phyloP scores from a whole-genome alignment of 495 filamentous ascomycete species.

The Tuber melanosporum region DNA sequence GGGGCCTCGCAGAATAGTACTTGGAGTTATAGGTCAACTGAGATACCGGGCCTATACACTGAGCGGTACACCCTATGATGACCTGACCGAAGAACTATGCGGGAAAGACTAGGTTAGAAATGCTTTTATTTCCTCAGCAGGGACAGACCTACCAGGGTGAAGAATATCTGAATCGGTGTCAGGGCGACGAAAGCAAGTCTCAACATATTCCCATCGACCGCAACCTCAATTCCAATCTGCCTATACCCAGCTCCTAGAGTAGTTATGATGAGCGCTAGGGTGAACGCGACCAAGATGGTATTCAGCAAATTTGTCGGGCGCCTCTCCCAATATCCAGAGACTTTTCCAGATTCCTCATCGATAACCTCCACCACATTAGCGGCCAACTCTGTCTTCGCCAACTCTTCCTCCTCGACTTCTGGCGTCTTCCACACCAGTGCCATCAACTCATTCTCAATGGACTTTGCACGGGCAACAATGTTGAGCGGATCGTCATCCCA shows the following conservation, averaged over 20 bases:
- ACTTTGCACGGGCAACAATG: conserved; percentile 57
- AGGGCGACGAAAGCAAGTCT: conserved; percentile 58
- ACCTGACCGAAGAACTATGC: conserved; percentile 63
- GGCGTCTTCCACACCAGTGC: conserved; percentile 62
- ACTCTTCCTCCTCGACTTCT: conserved; percentile 48
- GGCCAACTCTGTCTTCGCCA: conserved; percentile 47
- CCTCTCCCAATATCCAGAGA: conserved; percentile 52
- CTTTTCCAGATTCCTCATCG: conserved; percentile 64
- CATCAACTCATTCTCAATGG: conserved; percentile 67
- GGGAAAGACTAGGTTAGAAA: conserved; percentile 7
- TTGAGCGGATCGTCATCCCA: conserved; percentile 73
- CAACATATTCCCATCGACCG: conserved; percentile 55
- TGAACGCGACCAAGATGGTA: conserved; percentile 58
- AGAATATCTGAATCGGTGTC: conserved; percentile 68
- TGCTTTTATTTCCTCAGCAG: not conserved
- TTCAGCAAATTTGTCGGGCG: conserved; percentile 62
- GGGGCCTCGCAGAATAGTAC: conserved; percentile 65
- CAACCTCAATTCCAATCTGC: conserved; percentile 60
- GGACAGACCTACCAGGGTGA: conserved; percentile 53
- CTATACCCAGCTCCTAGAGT: conserved; percentile 62
- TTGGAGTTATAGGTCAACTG: conserved; percentile 69
- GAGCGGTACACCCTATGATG: conserved; percentile 65
- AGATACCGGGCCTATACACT: conserved; percentile 65
- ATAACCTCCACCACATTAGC: conserved; percentile 49
- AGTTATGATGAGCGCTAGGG: conserved; percentile 55